Evolutionary conservation across 495 filamentous ascomycete species (phyloP).

Genomic region (Podospora pseudopauciseta): DNA sequence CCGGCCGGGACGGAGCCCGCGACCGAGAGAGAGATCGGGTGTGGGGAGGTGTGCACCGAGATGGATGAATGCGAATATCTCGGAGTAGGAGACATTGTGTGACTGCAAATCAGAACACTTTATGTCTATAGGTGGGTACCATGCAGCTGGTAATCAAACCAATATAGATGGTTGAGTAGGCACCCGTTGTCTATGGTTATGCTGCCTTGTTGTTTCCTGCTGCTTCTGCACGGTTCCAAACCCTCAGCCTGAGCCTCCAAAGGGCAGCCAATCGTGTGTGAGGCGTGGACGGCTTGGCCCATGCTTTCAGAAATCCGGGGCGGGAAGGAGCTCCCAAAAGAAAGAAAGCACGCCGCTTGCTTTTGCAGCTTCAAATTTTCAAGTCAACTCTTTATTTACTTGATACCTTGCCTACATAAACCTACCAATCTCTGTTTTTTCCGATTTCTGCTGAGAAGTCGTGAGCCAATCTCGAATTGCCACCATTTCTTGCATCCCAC

Average conservation of each 20-base stretch:
- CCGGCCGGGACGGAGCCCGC: slow-evolving; percentile 7
- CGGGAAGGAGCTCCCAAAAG: neutral
- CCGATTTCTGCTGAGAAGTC: neutral
- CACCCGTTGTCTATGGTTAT: neutral
- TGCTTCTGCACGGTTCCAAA: slow-evolving; percentile 30
- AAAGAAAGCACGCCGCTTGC: neutral
- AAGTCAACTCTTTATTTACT: neutral
- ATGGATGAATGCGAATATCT: neutral
- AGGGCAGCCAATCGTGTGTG: slow-evolving; percentile 21
- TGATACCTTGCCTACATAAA: neutral
- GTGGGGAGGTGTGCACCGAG: neutral
- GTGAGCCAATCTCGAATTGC: neutral
- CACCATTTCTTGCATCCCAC: neutral
- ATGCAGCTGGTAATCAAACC: neutral
- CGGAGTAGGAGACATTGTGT: neutral
- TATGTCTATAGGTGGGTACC: neutral
- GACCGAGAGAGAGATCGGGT: neutral
- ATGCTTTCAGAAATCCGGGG: slow-evolving; percentile 16
- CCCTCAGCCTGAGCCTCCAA: slow-evolving; percentile 23
- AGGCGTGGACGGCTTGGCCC: slow-evolving; percentile 20
- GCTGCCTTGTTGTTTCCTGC: slow-evolving; percentile 13
- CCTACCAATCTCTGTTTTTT: neutral
- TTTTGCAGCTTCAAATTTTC: neutral
- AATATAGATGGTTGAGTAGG: neutral
- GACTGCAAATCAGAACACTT: neutral